Conservation (phyloP, 305 asterid species). For the Fraxinus xanthoxyloides region DNA sequence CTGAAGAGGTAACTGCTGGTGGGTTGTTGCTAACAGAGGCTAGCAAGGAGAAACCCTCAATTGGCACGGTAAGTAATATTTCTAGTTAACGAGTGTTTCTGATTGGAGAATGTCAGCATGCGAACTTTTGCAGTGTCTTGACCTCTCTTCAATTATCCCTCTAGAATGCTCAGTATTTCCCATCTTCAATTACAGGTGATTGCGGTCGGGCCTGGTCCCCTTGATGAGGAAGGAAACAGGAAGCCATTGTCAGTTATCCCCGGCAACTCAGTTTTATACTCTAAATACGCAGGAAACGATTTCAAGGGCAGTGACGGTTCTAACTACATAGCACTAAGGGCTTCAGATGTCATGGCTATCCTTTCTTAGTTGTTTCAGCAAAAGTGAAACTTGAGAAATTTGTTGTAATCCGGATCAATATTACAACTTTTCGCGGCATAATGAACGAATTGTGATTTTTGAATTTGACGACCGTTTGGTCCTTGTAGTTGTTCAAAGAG, state of each 20-base stretch:
- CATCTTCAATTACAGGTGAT: slow-evolving; percentile 34
- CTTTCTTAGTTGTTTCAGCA: slow-evolving; percentile 53
- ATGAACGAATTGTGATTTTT: background rate
- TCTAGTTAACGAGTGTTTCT: background rate
- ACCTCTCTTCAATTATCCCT: background rate
- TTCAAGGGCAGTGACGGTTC: slow-evolving; percentile 82
- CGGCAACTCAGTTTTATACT: slow-evolving; percentile 48
- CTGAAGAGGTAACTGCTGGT: slow-evolving; percentile 79
- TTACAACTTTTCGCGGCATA: background rate
- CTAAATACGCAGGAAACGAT: slow-evolving; percentile 87
- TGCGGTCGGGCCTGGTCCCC: slow-evolving; percentile 85
- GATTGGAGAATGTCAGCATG: background rate
- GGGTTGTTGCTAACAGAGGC: slow-evolving; percentile 80
- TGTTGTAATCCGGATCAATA: background rate
- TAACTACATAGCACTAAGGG: slow-evolving; percentile 69
- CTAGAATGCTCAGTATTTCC: background rate
- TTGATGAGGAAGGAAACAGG: slow-evolving; percentile 81
- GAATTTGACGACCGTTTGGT: background rate
- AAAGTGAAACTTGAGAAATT: background rate
- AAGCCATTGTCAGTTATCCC: slow-evolving; percentile 41
- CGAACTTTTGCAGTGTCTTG: background rate
- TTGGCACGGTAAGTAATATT: slow-evolving; percentile 60
- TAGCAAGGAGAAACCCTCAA: slow-evolving; percentile 86
- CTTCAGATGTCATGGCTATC: slow-evolving; percentile 75
- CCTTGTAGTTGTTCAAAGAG: background rate